These are phyloP conservation scores for Chalciporus sphaerocephalus DNA, from an alignment of 768 basidiomycete species.

Conservation along the genomic window DNA sequence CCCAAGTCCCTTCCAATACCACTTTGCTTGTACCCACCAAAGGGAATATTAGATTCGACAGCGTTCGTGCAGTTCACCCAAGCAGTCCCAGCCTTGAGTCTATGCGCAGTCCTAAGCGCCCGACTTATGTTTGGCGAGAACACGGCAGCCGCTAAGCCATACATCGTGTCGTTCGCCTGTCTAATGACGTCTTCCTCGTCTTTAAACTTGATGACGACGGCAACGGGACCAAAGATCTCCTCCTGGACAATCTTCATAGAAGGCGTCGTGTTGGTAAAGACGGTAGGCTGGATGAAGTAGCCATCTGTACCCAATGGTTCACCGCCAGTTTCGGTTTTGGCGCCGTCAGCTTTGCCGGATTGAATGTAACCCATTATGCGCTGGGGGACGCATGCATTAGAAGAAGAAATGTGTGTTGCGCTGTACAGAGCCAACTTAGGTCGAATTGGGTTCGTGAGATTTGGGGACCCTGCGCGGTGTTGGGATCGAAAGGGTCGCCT, in stretches of 20 bases:
- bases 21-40: conserved; percentile 83
- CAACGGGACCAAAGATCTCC: conserved; percentile 81
- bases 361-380: conserved; percentile 77
- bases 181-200: conserved; percentile 60
- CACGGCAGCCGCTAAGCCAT: conserved; percentile 85
- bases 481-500: conserved; percentile 64
- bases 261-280: conserved; percentile 61
- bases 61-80: conserved; percentile 50
- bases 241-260: conserved; percentile 74
- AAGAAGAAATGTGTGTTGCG: not conserved
- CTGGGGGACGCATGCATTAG: conserved; percentile 30
- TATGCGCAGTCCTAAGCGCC: conserved; percentile 68
- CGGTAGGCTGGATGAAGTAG: conserved; percentile 71
- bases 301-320: conserved; percentile 53
- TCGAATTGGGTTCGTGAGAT: conserved; percentile 73
- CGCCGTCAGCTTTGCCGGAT: conserved; percentile 70
- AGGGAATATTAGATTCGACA: conserved; percentile 48
- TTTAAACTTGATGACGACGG: conserved; percentile 72
- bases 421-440: conserved; percentile 37
- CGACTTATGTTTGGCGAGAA: conserved; percentile 77
- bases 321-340: conserved; percentile 62
- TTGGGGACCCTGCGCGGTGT: conserved; percentile 71
- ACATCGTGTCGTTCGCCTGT: conserved; percentile 81
- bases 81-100: conserved; percentile 74
- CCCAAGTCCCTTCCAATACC: conserved; percentile 81